Base-by-base conservation (phyloP, 73 alveolate species). In the Tetrahymena malaccensis region DNA sequence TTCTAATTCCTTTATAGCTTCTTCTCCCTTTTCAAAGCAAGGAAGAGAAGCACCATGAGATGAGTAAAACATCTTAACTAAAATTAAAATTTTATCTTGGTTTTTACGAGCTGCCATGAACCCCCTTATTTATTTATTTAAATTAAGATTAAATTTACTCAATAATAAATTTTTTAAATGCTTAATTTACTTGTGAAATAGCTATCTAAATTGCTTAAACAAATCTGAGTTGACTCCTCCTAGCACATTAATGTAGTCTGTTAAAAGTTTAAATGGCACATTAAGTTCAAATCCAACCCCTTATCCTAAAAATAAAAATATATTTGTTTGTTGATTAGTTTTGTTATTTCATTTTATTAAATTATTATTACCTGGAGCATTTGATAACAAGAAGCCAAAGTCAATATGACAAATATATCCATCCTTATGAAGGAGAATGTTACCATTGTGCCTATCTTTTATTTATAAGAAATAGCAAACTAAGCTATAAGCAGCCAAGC, bases 361-460 rank as follows among this genome's bases (percentile, higher is more conserved):
- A 50, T 50, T 85, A 25, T 98, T 98, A 8, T 98, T 98, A 8
- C 99, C 99, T 43, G 99, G 99, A 15, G 99, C 99, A 97, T 96
- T 98, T 27, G 99, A 96, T 11, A 99, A 96, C 93, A 99, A 96
- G 95, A 99, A 99, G 21, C 99, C 99, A 94, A 99, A 99, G 96
- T 99, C 99, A 27, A 99, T 99, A 96, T 99, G 99, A 40, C 98
- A 97, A 35, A 99, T 94, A 89, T 98, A 99, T 0, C 99, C 99
- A 50, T 98, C 99, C 44, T 96, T 99, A 96, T 99, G 99, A 21
- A 99, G 96, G 96, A 99, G 94, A 93, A 99, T 99, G 96, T 99
- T 99, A 37, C 99, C 99, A 97, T 99, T 99, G 95, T 98, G 99
- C 94, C 99, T 98, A 96, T 98, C 99, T 96, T 98, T 98, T 94